Base-by-base conservation (phyloP, 306 rosid species). In the Vachellia collinsii region DNA sequence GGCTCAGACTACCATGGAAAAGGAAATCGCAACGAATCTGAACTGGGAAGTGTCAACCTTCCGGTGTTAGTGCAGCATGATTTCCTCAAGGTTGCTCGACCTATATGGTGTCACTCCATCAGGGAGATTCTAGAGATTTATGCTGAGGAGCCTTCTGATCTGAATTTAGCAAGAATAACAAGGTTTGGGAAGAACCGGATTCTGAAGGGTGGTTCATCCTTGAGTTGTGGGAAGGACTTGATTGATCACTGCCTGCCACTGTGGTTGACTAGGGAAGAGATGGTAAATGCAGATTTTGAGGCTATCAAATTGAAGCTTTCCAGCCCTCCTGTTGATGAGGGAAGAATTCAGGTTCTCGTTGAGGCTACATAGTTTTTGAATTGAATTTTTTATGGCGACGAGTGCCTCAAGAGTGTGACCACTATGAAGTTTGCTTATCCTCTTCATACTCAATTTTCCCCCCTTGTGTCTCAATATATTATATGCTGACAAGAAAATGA, bases 1-100 rank as follows among this genome's bases (percentile, higher is more conserved):
- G 99, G 99, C 34, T 89, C 99, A 17, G 99, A 95, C 83, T 95
- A 85, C 80, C 99, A 95, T 46, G 99, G 94, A 17, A 90, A 84
- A 89, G 97, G 99, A 42, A 97, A 94, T 64, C 85, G 84, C 67
- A 76, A 90, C 20, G 98, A 95, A 87, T 90, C 97, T 43, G 94
- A 86, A 62, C 84, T 95, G 70, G 99, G 99, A 83, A 95, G 99
- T 54, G 99, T 93, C 77, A 93, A 90, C 85, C 97, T 95, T 86
- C 97, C 99, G 0, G 95, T 89, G 23, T 36, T 93, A 83, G 91
- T 84, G 38, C 79, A 89, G 85, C 80, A 81, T 4, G 98, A 95
- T 34, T 95, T 95, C 72, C 99, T 95, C 22, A 85, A 88, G 84
- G 89, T 83, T 4, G 97, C 97, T 66, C 87, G 95, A 38, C 97